These are phyloP conservation scores for Coemansia pectinata DNA, from an alignment of 192 early-diverging fungal genomes.

Conservation along the genomic window DNA sequence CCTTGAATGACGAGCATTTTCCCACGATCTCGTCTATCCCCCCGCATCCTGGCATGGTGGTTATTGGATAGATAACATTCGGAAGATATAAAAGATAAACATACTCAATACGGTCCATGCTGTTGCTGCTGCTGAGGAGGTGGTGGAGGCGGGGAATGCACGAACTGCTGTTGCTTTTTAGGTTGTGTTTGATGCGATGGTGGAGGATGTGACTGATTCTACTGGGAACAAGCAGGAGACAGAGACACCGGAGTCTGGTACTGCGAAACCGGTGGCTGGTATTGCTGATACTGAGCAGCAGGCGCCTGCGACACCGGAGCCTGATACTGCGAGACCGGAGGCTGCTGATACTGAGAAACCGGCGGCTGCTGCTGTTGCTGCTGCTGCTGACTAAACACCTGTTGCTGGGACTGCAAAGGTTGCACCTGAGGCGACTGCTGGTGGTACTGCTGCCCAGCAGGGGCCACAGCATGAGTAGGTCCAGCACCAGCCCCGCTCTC, in stretches of 20 bases:
- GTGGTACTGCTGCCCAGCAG: neutral
- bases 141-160: neutral
- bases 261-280: conserved; percentile 6
- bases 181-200: conserved; percentile 4
- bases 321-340: conserved; percentile 15
- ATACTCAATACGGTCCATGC: neutral
- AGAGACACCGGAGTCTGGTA: conserved; percentile 5
- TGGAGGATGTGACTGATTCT: neutral
- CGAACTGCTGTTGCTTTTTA: conserved; percentile 15
- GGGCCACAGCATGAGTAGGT: neutral
- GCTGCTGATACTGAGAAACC: neutral
- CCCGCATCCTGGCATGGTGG: neutral
- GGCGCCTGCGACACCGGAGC: neutral
- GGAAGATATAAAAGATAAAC: neutral
- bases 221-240: conserved; percentile 9
- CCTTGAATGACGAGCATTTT: neutral
- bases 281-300: conserved; percentile 1
- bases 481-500: conserved; percentile 24
- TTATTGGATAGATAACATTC: neutral
- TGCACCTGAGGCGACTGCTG: neutral
- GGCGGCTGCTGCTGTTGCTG: conserved; percentile 7
- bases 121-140: conserved; percentile 1
- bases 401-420: conserved; percentile 2
- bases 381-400: conserved; percentile 4
- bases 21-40: conserved; percentile 3